These are phyloP conservation scores for Carex cristatella DNA, from an alignment of 176 grass and related monocot species.

Conservation along the genomic window DNA sequence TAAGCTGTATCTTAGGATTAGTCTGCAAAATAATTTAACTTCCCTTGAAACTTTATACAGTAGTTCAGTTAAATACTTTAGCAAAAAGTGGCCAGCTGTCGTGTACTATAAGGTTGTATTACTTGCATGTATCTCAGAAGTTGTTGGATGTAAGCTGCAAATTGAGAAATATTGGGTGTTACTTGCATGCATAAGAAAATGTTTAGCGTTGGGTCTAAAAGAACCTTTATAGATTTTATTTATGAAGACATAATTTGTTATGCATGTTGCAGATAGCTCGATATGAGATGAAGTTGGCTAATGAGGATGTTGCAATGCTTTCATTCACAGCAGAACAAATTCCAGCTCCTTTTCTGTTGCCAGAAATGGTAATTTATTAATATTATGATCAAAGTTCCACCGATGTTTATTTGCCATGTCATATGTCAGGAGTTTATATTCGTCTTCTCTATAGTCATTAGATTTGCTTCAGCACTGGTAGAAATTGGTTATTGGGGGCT, in stretches of 20 bases:
- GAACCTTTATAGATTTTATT: neutral
- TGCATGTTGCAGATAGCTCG: slow-evolving; percentile 58
- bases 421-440: neutral
- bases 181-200: neutral
- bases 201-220: neutral
- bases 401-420: neutral
- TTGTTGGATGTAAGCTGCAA: neutral
- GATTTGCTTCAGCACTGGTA: neutral
- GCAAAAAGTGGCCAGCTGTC: neutral
- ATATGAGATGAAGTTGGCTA: slow-evolving; percentile 96
- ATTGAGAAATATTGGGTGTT: neutral
- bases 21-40: neutral
- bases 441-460: neutral
- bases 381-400: neutral
- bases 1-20: neutral
- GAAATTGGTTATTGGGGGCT: neutral
- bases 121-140: neutral
- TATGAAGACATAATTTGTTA: neutral
- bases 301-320: slow-evolving; percentile 99
- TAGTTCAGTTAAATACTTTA: neutral
- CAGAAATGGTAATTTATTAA: slow-evolving; percentile 79
- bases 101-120: neutral
- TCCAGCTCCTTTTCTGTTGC: slow-evolving; percentile 87
- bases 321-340: slow-evolving; percentile 98
- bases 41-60: neutral